phyloP scores from a whole-genome alignment of 306 rosid genomes.

The Arachis hypogaea region DNA sequence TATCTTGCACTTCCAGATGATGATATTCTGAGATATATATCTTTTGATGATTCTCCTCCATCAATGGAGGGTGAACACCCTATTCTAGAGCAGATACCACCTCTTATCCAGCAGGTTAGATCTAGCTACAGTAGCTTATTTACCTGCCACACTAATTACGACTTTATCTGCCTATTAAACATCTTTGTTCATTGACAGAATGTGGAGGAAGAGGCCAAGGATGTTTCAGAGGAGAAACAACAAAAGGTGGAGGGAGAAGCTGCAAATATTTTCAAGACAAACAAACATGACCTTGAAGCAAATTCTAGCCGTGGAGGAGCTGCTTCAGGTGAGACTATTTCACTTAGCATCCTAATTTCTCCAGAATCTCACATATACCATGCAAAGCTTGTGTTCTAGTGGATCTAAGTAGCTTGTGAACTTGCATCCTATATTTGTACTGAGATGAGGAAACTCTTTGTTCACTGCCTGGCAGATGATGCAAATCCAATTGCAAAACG shows the following conservation, averaged over 20 bases:
- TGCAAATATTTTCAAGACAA: constrained; percentile 14
- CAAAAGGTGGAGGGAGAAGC: neutral
- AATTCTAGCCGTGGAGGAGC: constrained; percentile 49
- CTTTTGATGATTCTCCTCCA: constrained; percentile 63
- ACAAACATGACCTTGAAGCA: constrained; percentile 46
- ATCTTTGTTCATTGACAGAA: constrained; percentile 45
- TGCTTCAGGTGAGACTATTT: constrained; percentile 53
- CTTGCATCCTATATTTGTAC: neutral
- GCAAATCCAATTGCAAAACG: constrained; percentile 54
- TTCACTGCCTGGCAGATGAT: constrained; percentile 46
- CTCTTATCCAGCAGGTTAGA: constrained; percentile 54
- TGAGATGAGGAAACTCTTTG: constrained; percentile 7
- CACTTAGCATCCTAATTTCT: constrained; percentile 1
- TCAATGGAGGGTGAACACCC: constrained; percentile 42
- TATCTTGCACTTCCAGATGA: constrained; percentile 60
- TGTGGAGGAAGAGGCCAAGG: constrained; percentile 45
- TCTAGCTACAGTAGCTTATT: neutral
- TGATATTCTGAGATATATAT: constrained; percentile 51
- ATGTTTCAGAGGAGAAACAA: too few relatives aligned
- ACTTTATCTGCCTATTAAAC: constrained; percentile 18
- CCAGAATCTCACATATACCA: neutral
- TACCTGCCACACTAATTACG: constrained; percentile 16
- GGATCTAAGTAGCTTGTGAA: constrained; percentile 24
- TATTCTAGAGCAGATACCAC: constrained; percentile 41
- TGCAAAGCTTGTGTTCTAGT: neutral